Conservation (phyloP, 2,329 filamentous ascomycete species). For the Colletotrichum siamense region DNA sequence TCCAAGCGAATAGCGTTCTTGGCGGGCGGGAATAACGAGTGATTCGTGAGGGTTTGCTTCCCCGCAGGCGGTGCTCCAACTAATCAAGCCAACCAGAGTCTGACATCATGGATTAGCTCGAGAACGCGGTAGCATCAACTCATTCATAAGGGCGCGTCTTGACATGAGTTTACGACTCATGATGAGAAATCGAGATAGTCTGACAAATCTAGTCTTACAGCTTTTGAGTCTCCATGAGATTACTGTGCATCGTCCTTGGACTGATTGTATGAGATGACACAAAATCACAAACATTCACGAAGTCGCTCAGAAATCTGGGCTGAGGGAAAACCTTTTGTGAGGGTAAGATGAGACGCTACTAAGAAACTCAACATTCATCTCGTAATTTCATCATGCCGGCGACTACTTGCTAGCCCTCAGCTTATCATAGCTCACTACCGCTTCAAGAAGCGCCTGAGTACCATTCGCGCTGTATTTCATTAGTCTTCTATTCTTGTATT, state of each 20-base stretch:
- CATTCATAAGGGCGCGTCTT: background rate
- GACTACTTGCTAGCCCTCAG: background rate
- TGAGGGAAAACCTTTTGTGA: background rate
- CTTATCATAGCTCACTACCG: slow-evolving; percentile 24
- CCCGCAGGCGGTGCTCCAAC: background rate
- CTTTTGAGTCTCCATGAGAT: background rate
- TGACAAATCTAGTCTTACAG: background rate
- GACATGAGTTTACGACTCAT: background rate
- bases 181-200: background rate
- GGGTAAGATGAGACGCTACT: background rate
- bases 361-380: background rate
- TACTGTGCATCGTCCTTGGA: background rate
- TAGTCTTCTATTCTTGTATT: slow-evolving; percentile 24
- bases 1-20: background rate
- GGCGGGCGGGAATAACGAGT: background rate
- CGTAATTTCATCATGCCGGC: background rate
- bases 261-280: background rate
- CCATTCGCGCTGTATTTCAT: slow-evolving; percentile 19
- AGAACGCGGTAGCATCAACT: background rate
- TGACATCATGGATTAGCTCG: background rate
- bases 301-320: background rate
- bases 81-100: background rate
- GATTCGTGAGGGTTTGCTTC: background rate
- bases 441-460: slow-evolving; percentile 25
- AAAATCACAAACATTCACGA: background rate